Conservation (phyloP, 2,329 filamentous ascomycete genomes). For the Fusarium pininemorale region DNA sequence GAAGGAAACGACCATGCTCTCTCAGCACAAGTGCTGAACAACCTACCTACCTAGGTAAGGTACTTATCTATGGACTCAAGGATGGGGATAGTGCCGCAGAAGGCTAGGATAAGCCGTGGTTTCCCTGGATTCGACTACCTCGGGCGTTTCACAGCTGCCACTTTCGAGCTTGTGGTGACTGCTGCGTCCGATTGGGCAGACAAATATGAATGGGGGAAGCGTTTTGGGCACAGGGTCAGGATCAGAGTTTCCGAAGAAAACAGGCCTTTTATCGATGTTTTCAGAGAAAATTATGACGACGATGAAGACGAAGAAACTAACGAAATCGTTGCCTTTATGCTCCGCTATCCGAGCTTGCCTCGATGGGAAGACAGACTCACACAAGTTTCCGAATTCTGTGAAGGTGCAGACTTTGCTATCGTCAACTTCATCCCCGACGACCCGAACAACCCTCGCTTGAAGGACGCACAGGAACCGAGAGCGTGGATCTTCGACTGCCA, state of each 20-base stretch:
- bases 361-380: neutral
- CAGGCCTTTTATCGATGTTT: fast-evolving
- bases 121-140: fast-evolving
- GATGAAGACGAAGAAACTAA: fast-evolving
- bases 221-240: neutral
- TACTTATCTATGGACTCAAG: too few relatives aligned
- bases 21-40: too few relatives aligned
- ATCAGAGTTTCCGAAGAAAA: fast-evolving
- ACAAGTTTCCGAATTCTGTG: neutral
- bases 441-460: fast-evolving
- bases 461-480: fast-evolving
- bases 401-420: neutral
- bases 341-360: fast-evolving
- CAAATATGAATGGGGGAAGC: neutral
- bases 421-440: neutral
- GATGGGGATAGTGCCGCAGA: neutral
- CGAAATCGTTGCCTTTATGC: fast-evolving
- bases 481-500: neutral
- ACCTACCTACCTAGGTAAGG: too few relatives aligned
- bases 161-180: fast-evolving
- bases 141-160: fast-evolving
- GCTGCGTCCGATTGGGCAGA: fast-evolving
- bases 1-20: too few relatives aligned
- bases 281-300: fast-evolving
- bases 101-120: fast-evolving